Evolutionary conservation across 2,329 filamentous ascomycete genomes (phyloP).

Genomic region (Pseudogymnoascus sp.): DNA sequence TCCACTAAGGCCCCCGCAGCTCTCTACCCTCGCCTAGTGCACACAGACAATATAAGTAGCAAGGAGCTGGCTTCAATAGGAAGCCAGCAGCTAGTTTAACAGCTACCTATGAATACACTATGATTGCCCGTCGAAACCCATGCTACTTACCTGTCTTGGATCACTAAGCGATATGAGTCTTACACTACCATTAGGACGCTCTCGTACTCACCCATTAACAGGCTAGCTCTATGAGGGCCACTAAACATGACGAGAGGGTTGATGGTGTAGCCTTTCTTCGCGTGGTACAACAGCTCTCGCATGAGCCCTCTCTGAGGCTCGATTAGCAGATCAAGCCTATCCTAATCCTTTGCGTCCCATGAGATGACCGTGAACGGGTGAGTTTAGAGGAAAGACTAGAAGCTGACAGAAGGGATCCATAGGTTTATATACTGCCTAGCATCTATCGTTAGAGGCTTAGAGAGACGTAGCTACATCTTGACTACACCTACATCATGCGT

Average conservation of each 20-base stretch:
- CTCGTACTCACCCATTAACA: slow-evolving; percentile 24
- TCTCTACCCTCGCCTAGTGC: too few species aligned
- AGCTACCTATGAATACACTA: too few species aligned
- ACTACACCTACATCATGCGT: slow-evolving; percentile 8
- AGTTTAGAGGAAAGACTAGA: not conserved
- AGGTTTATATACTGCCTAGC: slow-evolving; percentile 17
- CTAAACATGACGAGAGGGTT: slow-evolving; percentile 23
- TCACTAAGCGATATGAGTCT: too few species aligned
- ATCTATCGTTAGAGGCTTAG: slow-evolving; percentile 15
- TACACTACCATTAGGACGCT: slow-evolving; percentile 29
- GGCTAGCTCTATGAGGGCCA: slow-evolving; percentile 27
- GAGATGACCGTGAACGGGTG: slow-evolving; percentile 12
- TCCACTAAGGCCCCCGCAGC: too few species aligned
- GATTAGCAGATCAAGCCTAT: slow-evolving; percentile 27
- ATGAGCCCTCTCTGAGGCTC: slow-evolving; percentile 26
- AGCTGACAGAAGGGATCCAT: not conserved
- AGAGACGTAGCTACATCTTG: slow-evolving; percentile 13
- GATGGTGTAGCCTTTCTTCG: slow-evolving; percentile 7
- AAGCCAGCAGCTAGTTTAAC: too few species aligned
- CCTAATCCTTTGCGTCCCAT: slow-evolving; percentile 18
- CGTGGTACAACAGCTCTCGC: slow-evolving; percentile 21
- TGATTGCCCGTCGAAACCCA: too few species aligned
- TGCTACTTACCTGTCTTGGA: too few species aligned
- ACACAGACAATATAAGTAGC: too few species aligned
- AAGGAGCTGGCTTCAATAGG: too few species aligned